phyloP scores from a whole-genome alignment of 2,329 filamentous ascomycete species.

The Bipolaris bicolor region DNA sequence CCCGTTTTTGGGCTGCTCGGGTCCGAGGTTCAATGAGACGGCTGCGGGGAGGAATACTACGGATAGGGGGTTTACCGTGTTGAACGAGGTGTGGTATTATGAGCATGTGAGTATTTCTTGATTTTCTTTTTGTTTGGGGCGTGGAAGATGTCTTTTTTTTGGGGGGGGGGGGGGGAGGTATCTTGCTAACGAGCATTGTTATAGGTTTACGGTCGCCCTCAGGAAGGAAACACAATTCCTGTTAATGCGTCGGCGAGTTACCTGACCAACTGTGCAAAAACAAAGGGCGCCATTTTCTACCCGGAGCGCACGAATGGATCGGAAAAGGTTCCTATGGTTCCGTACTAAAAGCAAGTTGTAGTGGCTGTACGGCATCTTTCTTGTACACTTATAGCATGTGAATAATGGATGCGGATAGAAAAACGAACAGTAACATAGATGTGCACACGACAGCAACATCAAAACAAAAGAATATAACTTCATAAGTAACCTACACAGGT shows the following conservation, averaged over 20 bases:
- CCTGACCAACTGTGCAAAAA: constrained; percentile 62
- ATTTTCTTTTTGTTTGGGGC: too few relatives aligned
- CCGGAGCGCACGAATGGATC: constrained; percentile 57
- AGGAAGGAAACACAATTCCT: constrained; percentile 57
- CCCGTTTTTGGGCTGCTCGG: constrained; percentile 68
- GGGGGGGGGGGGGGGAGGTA: too few relatives aligned
- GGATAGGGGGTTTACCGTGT: constrained; percentile 63
- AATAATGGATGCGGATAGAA: background rate
- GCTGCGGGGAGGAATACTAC: constrained; percentile 59
- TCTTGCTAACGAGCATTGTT: too few relatives aligned
- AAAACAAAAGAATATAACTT: too few relatives aligned
- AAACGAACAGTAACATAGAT: too few relatives aligned
- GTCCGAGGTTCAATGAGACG: constrained; percentile 66
- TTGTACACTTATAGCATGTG: background rate
- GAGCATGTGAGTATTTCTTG: constrained; percentile 55
- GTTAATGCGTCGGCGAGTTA: constrained; percentile 56
- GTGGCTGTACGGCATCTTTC: background rate
- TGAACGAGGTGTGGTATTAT: constrained; percentile 72
- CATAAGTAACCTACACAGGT: too few relatives aligned
- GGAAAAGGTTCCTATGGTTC: constrained; percentile 36
- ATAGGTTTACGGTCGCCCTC: constrained; percentile 59
- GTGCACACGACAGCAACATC: too few relatives aligned
- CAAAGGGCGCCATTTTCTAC: constrained; percentile 61
- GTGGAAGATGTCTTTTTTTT: too few relatives aligned
- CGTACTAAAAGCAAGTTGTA: constrained; percentile 22